Base-by-base conservation (phyloP, 2,329 filamentous ascomycete genomes). In the Epichloe baconii region DNA sequence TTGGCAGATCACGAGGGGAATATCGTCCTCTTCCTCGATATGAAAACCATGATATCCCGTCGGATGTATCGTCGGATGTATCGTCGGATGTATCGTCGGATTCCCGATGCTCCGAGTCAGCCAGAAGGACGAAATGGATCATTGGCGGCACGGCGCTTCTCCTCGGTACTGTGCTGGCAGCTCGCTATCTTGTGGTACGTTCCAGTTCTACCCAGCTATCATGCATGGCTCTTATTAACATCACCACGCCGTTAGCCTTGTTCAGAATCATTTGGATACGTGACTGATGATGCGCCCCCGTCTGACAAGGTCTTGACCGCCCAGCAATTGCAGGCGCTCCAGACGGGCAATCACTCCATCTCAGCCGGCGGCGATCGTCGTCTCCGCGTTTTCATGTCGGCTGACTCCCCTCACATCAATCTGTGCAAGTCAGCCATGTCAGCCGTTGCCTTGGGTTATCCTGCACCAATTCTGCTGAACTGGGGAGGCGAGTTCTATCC, bases 381-480 rank as follows among this genome's bases (percentile, higher is more conserved):
- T 1, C 55, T 69, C 11, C 63, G 62, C n/a, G 53, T 69, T 48
- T 68, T 70, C 55, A 66, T 69, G 65, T 62, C 65, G 2, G 67
- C 67, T 11, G 65, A 69, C 49, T 61, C 60, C 2, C 63, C 67
- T 3, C 57, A 62, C 48, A 59, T 68, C 36, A 67, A 66, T 49
- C 61, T 69, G 11, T 70, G 67, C 64, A 70, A 68, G 48, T 62
- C 63, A 26, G 56, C 67, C 51, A 67, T 68, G 64, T 69, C 66
- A 1, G 63, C 64, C 10, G 60, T 68, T 15, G 66, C 64, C 2
- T 58, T 67, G 6, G 67, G 68, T 1, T 70, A 68, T n/a, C 66
- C 67, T 0, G 56, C 63, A 35, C 67, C 67, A 0, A 64, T 60
- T 1, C 55, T 69, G 3, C 54, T 70, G 1, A 68, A 69, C 60